These are phyloP conservation scores for Botrytis fabae DNA, from an alignment of 2,329 filamentous ascomycete species.

Conservation along the genomic window DNA sequence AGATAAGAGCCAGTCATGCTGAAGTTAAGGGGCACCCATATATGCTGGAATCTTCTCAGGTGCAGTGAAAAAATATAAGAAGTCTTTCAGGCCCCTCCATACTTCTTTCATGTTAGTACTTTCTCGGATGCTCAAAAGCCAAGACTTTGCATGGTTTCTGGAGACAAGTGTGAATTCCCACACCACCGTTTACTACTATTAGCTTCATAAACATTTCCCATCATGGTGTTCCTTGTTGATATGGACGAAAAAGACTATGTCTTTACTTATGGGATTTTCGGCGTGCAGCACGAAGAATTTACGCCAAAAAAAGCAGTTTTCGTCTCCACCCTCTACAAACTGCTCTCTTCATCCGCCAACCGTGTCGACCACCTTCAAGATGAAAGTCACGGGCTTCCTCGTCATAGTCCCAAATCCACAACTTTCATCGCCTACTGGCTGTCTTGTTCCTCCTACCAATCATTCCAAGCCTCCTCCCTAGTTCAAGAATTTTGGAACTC, in stretches of 20 bases:
- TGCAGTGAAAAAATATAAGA: not conserved
- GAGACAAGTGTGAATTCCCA: not conserved
- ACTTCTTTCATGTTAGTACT: not conserved
- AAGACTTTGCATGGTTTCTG: not conserved
- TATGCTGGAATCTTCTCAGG: not conserved
- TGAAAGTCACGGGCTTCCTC: conserved; percentile 24
- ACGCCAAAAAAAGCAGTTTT: conserved; percentile 22
- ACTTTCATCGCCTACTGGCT: conserved; percentile 30
- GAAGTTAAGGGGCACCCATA: not conserved
- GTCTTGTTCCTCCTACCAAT: conserved; percentile 34
- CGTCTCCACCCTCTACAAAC: conserved; percentile 22
- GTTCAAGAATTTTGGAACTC: conserved; percentile 27
- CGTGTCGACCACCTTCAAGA: conserved; percentile 25
- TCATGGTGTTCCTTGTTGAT: conserved; percentile 29
- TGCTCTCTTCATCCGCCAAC: conserved; percentile 27
- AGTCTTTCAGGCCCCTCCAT: not conserved
- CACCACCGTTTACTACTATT: not conserved
- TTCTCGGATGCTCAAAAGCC: not conserved
- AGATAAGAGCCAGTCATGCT: not conserved
- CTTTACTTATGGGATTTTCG: conserved; percentile 28
- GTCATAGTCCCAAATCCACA: conserved; percentile 16
- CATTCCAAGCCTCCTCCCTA: conserved; percentile 17
- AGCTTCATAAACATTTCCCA: conserved; percentile 1
- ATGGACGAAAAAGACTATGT: conserved; percentile 22
- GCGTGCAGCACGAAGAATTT: conserved; percentile 26